Conservation (phyloP, 2,329 filamentous ascomycete genomes). For the Xylaria sp. region DNA sequence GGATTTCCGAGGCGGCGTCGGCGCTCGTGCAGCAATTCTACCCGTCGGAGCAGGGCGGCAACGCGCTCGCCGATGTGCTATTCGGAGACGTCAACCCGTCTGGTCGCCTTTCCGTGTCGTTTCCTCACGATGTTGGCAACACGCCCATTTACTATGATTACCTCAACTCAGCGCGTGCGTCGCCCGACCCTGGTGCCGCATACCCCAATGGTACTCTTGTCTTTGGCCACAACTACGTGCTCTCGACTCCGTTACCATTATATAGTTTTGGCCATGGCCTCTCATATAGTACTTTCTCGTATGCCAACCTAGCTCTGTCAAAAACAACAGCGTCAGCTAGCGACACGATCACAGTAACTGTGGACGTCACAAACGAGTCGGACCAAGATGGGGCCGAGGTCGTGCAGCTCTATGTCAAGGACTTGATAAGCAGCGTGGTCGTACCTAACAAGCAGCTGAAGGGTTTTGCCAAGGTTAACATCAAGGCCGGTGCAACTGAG, state of each 20-base stretch:
- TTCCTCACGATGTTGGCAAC: conserved; percentile 74
- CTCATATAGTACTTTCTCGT: conserved; percentile 73
- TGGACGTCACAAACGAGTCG: conserved; percentile 71
- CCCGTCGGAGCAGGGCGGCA: conserved; percentile 74
- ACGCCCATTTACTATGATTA: conserved; percentile 79
- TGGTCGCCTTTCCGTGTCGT: conserved; percentile 73
- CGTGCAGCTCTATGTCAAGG: conserved; percentile 74
- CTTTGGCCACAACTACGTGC: conserved; percentile 74
- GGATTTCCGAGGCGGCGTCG: conserved; percentile 73
- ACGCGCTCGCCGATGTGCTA: conserved; percentile 73
- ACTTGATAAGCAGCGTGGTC: conserved; percentile 70
- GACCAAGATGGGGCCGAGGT: conserved; percentile 71
- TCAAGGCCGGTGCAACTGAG: conserved; percentile 69
- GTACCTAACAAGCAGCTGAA: conserved; percentile 73
- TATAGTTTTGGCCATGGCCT: conserved; percentile 75
- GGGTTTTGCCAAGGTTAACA: conserved; percentile 73
- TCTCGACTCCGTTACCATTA: conserved; percentile 67
- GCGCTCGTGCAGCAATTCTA: conserved; percentile 81
- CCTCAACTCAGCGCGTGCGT: conserved; percentile 71
- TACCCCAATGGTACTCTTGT: conserved; percentile 69
- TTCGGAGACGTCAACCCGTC: conserved; percentile 74
- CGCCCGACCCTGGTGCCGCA: conserved; percentile 63
- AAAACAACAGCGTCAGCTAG: conserved; percentile 57
- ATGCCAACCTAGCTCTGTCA: conserved; percentile 65
- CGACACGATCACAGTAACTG: conserved; percentile 68